Evolutionary conservation across 1,139 yeast genomes (phyloP).

Genomic region (Saccharomyces hybrid): DNA sequence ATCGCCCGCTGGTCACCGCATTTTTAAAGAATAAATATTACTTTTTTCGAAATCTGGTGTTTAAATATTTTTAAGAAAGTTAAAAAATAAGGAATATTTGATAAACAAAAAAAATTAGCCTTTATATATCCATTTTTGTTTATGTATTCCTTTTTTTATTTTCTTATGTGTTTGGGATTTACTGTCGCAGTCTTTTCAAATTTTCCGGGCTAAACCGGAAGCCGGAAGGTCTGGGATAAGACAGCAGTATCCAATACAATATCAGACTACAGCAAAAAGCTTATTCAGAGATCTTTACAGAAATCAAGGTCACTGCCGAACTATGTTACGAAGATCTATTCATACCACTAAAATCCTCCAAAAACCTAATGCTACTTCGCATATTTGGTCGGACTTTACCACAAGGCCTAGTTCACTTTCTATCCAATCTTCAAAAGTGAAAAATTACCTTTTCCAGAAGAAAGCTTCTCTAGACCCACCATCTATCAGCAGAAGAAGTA

Average conservation of each 20-base stretch:
- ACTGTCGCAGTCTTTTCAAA: not conserved
- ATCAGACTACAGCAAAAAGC: not conserved
- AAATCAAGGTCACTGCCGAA: not conserved
- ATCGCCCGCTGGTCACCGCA: not conserved
- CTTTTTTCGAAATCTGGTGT: not conserved
- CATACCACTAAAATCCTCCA: conserved; percentile 7
- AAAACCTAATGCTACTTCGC: not conserved
- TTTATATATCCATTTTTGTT: not conserved
- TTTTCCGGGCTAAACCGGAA: not conserved
- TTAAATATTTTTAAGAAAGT: not conserved
- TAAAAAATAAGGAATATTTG: no score
- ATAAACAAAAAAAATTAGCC: not conserved
- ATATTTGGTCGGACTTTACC: conserved; percentile 21
- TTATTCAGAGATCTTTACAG: not conserved
- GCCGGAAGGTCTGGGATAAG: not conserved
- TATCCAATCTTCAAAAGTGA: conserved; percentile 13
- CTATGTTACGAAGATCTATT: conserved; percentile 13
- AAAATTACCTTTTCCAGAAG: conserved; percentile 14
- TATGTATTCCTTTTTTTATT: not conserved
- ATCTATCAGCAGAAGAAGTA: conserved; percentile 38
- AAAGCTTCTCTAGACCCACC: conserved; percentile 33
- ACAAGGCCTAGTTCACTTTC: conserved; percentile 19
- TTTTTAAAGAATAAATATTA: not conserved
- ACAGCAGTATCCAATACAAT: not conserved
- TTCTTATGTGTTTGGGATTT: not conserved